Evolutionary conservation across 2,329 filamentous ascomycete species (phyloP), one percentile per base, ranked within the genome.

Genomic region (Colletotrichum musicola): DNA sequence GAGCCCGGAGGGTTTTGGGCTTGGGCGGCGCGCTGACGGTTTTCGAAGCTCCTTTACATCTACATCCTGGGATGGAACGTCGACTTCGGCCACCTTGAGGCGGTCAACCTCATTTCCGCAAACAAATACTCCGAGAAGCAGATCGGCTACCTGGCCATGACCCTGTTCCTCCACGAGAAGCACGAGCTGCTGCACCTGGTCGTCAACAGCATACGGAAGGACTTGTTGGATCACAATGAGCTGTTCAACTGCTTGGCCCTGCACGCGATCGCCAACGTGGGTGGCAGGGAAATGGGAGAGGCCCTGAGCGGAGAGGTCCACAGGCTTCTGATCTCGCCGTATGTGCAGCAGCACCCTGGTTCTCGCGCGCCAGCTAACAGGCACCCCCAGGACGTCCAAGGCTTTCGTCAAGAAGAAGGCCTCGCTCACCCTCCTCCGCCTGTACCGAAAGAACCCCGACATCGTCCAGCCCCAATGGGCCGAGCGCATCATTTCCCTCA

Each of bases 401-500:
- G 91, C 96, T 0, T 99, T 99, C 74, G 96, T 99, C 69, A 99
- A 99, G 87, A 99, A 99, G 83, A 99, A 99, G 86, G 95, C 96
- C 1, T 96, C 96, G 6, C 84, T 99, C 60, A 99, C 96, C 0
- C 86, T 99, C 42, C 88, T 99, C 62, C 92, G 96, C 62, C 83
- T 99, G 6, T 99, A 98, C 81, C 93, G 96, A 74, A 99, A 99
- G 83, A 90, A 95, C 75, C 94, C 95, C 1, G 92, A 90, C 72
- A 98, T 99, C 72, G 93, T 99, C 25, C 95, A 97, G 76, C 92
- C 94, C 35, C 95, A 98, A 83, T 99, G 96, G 96, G 93, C 94
- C 7, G 97, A 99, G 83, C 90, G 96, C 60, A 97, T 99, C 78
- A 96, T 99, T 78, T 96, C 96, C n/a, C 86, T 99, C 49, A 98